These are phyloP conservation scores for Thalassiosira exigua DNA, from an alignment of 352 stramenopile species.

Conservation along the genomic window DNA sequence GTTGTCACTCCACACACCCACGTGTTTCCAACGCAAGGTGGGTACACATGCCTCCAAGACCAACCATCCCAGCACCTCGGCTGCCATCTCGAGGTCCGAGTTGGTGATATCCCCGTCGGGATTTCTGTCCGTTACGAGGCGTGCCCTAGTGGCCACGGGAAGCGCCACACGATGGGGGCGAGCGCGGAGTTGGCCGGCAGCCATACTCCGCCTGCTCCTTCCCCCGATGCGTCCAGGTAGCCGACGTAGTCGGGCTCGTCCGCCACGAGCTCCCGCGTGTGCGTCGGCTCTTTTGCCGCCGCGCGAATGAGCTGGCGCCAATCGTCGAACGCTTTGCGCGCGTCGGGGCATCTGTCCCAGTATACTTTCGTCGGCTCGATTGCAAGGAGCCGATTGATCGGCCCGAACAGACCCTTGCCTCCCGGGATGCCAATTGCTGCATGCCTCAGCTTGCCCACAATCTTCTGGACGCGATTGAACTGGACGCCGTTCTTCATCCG, in stretches of 20 bases:
- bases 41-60: slow-evolving; percentile 31
- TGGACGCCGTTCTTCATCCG: not conserved
- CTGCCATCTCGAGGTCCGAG: slow-evolving; percentile 51
- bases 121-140: slow-evolving; percentile 4
- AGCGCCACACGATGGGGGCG: slow-evolving; percentile 20
- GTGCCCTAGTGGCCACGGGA: slow-evolving; percentile 24
- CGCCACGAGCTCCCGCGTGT: slow-evolving; percentile 1
- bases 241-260: slow-evolving; percentile 34
- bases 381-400: not conserved
- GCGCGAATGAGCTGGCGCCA: not conserved
- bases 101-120: slow-evolving; percentile 32
- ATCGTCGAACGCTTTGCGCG: slow-evolving; percentile 4
- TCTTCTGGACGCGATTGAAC: not conserved
- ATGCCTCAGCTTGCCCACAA: slow-evolving; percentile 3
- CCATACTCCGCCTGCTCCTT: slow-evolving; percentile 23
- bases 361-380: not conserved
- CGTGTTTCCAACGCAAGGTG: not conserved
- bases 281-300: not conserved
- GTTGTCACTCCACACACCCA: slow-evolving; percentile 20
- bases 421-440: not conserved
- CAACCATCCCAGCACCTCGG: slow-evolving; percentile 21
- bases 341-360: not conserved
- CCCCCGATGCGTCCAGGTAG: slow-evolving; percentile 29
- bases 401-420: slow-evolving; percentile 10
- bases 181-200: slow-evolving; percentile 11